Conservation (phyloP, 2,329 filamentous ascomycete species). For the Fusarium dimerum region DNA sequence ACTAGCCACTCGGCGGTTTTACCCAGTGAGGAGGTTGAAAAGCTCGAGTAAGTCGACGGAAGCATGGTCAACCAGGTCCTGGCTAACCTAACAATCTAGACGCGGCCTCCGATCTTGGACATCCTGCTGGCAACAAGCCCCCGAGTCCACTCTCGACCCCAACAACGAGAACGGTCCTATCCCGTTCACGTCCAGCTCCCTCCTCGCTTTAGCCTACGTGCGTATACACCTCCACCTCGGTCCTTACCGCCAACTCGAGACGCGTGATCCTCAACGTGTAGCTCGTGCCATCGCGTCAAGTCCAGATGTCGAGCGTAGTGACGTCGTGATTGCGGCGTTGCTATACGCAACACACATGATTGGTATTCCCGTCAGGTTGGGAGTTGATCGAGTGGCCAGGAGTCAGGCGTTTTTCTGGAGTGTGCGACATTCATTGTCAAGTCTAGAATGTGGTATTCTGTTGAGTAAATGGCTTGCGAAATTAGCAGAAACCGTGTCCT, state of each 20-base stretch:
- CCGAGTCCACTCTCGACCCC: slow-evolving; percentile 41
- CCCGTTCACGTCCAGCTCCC: slow-evolving; percentile 46
- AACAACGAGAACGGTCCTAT: slow-evolving; percentile 43
- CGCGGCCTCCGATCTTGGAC: slow-evolving; percentile 40
- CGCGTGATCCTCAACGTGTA: slow-evolving; percentile 42
- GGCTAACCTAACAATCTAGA: slow-evolving; percentile 15
- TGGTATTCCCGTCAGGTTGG: slow-evolving; percentile 56
- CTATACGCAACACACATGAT: slow-evolving; percentile 56
- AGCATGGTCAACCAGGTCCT: neutral
- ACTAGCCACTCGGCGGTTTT: slow-evolving; percentile 34
- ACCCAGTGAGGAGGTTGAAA: slow-evolving; percentile 37
- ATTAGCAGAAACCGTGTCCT: neutral
- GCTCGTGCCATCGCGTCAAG: slow-evolving; percentile 39
- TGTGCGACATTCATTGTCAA: slow-evolving; percentile 55
- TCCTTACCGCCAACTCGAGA: slow-evolving; percentile 43
- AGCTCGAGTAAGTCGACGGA: slow-evolving; percentile 32
- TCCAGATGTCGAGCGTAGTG: slow-evolving; percentile 46
- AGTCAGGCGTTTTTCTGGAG: slow-evolving; percentile 60
- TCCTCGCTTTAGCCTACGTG: slow-evolving; percentile 48
- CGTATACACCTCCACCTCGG: slow-evolving; percentile 48
- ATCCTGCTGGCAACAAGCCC: slow-evolving; percentile 40
- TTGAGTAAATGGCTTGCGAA: slow-evolving; percentile 49
- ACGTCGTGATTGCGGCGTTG: slow-evolving; percentile 49
- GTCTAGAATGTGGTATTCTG: slow-evolving; percentile 55
- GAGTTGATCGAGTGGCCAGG: slow-evolving; percentile 54